Evolutionary conservation across 495 filamentous ascomycete species (phyloP).

Genomic region (Sabuloglossum arenarium): DNA sequence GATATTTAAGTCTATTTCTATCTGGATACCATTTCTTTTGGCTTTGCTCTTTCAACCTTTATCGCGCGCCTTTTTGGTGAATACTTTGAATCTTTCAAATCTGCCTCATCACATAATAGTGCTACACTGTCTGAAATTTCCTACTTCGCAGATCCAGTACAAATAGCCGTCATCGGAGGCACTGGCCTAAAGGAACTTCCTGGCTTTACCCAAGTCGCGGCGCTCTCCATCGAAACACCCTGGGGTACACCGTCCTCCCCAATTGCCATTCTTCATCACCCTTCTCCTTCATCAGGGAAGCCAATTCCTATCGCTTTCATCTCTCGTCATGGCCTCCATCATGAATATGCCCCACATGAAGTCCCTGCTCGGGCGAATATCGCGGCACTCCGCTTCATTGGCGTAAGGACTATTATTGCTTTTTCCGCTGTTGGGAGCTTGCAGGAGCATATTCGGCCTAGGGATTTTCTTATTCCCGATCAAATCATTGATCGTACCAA

Average conservation of each 20-base stretch:
- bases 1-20: too few relatives aligned
- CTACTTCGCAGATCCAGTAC: conserved; percentile 40
- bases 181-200: conserved; percentile 61
- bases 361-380: conserved; percentile 85
- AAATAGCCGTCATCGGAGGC: conserved; percentile 90
- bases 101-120: background rate
- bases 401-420: conserved; percentile 75
- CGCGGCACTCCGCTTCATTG: conserved; percentile 72
- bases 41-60: background rate
- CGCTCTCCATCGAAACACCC: conserved; percentile 51
- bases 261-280: conserved; percentile 73
- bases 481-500: conserved; percentile 97
- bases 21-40: too few relatives aligned
- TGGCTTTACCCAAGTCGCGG: conserved; percentile 62
- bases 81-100: background rate
- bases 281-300: conserved; percentile 30
- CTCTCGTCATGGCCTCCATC: conserved; percentile 72
- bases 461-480: conserved; percentile 90
- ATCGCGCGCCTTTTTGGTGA: background rate
- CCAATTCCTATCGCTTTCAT: conserved; percentile 74
- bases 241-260: conserved; percentile 86
- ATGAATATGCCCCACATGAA: conserved; percentile 82
- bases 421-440: conserved; percentile 92
- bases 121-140: background rate
- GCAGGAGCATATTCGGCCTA: conserved; percentile 73